Conservation (phyloP, 2,329 filamentous ascomycete genomes). For the Colletotrichum simmondsii region DNA sequence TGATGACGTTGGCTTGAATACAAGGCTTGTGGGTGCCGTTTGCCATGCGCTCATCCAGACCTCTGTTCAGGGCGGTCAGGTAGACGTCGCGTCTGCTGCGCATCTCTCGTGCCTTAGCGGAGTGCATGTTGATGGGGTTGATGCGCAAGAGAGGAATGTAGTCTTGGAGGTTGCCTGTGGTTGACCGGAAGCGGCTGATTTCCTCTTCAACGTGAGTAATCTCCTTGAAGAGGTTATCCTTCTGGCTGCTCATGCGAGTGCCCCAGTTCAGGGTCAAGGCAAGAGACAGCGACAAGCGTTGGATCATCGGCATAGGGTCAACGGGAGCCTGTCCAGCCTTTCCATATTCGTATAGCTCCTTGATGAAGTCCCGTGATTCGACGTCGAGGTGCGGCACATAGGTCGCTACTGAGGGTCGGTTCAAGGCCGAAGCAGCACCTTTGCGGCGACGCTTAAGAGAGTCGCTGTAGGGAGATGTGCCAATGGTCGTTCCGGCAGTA, state of each 20-base stretch:
- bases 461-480: constrained; percentile 74
- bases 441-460: constrained; percentile 72
- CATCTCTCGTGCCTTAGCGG: constrained; percentile 68
- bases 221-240: constrained; percentile 68
- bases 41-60: constrained; percentile 69
- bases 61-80: constrained; percentile 65
- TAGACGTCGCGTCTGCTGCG: constrained; percentile 70
- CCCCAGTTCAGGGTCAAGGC: constrained; percentile 76
- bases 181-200: constrained; percentile 68
- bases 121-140: constrained; percentile 71
- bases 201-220: constrained; percentile 72
- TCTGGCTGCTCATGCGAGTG: constrained; percentile 65
- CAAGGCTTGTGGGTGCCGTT: constrained; percentile 71
- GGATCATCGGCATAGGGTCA: constrained; percentile 76
- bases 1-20: constrained; percentile 74
- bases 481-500: constrained; percentile 75
- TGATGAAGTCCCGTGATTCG: constrained; percentile 71
- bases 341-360: constrained; percentile 69
- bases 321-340: constrained; percentile 63
- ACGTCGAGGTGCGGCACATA: constrained; percentile 72
- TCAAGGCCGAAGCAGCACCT: constrained; percentile 72
- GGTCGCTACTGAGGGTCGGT: constrained; percentile 71
- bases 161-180: constrained; percentile 70
- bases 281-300: constrained; percentile 70
- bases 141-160: constrained; percentile 69